Evolutionary conservation across 352 stramenopile species (phyloP), one percentile per base, ranked within the genome.

Genomic region (Globisporangium heterothallicum): DNA sequence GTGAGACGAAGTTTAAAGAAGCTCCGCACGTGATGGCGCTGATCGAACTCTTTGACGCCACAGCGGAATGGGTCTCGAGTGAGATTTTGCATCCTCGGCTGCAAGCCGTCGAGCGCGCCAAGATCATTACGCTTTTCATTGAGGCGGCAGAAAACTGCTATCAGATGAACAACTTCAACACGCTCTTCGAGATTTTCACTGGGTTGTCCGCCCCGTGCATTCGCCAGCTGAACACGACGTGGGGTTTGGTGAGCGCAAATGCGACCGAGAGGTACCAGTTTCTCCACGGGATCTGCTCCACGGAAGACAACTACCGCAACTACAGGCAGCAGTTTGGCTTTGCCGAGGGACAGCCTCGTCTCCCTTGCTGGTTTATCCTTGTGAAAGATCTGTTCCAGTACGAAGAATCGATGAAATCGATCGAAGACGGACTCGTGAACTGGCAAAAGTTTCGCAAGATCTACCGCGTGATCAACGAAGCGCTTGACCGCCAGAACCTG

Each of bases 111-210:
- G 79, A 93, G 52, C 82, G 84, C 18, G 82, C 82, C 16, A 90
- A 89, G 54, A 67, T 94, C 43, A 84, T 94, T 49, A 74, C 75
- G 48, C 66, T 92, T 10, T 94, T 94, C 50, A 90, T 94, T 40
- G 84, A 94, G 47, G 77, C 74, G 18, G 84, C 78, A 0, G 80
- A 93, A 36, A 78, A 83, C 22, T 93, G 84, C 58, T 77, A 86
- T 49, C 79, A 87, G 47, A 76, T 94, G 65, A 90, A 92, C 68
- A 94, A 92, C 67, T 94, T 94, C 49, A 93, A 94, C 60, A 87
- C 82, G n/a, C 58, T 92, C 9, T 92, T 92, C 42, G 82, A 92
- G 63, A 67, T 94, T 49, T 76, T 74, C 14, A 92, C 78, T 21
- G 84, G 82, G 6, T 59, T 94, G 2, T 90, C 77, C 3, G 80